Conservation (phyloP, 1,284 basidiomycete species). For the Ustanciosporium gigantosporum region DNA sequence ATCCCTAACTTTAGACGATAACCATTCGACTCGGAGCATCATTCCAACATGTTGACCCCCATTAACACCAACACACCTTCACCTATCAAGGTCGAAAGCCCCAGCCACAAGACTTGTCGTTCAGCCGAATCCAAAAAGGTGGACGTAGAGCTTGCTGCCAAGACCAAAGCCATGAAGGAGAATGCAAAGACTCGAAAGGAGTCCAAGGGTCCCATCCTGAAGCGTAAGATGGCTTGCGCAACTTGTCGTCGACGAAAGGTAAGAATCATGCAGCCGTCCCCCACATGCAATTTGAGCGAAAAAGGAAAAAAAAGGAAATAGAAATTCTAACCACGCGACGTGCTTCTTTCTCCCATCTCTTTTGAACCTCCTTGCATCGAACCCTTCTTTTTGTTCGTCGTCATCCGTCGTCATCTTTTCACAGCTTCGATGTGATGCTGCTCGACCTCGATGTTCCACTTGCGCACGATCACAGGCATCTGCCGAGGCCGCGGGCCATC, state of each 20-base stretch:
- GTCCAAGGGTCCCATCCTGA: constrained; percentile 41
- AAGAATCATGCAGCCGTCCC: too few relatives aligned
- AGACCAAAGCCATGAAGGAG: constrained; percentile 37
- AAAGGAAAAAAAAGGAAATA: too few relatives aligned
- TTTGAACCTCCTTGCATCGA: too few relatives aligned
- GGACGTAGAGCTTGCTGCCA: constrained; percentile 34
- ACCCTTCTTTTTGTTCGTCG: too few relatives aligned
- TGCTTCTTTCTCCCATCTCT: neutral
- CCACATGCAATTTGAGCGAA: too few relatives aligned
- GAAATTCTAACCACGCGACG: neutral
- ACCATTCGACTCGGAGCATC: too few relatives aligned
- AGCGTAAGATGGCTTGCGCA: constrained; percentile 44
- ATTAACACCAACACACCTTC: constrained; percentile 37
- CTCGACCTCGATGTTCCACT: constrained; percentile 41
- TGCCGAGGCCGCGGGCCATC: constrained; percentile 41
- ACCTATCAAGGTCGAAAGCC: constrained; percentile 25
- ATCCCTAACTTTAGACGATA: too few relatives aligned
- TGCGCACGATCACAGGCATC: constrained; percentile 42
- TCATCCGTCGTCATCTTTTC: constrained; percentile 9
- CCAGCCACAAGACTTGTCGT: constrained; percentile 32
- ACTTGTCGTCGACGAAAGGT: constrained; percentile 43
- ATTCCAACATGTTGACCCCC: constrained; percentile 30
- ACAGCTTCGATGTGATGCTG: constrained; percentile 43
- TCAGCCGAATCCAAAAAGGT: constrained; percentile 37
- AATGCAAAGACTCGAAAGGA: constrained; percentile 33